Evolutionary conservation across 164 flowering plant genomes (phyloP).

Genomic region (Houttuynia cordata): DNA sequence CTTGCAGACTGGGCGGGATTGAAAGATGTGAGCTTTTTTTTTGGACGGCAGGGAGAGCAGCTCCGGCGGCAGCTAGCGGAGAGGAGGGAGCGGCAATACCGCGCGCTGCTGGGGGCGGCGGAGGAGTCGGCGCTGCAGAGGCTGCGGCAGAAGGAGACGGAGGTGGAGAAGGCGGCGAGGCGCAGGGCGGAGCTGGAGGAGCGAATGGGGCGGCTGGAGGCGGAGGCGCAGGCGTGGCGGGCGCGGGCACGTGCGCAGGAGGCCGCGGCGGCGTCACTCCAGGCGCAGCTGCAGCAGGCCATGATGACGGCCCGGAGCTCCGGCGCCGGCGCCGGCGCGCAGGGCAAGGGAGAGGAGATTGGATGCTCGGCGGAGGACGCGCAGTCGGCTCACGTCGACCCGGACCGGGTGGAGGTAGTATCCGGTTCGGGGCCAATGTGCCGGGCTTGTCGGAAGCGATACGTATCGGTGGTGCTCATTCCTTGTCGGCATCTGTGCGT

Average conservation of each 20-base stretch:
- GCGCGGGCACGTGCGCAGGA: conserved; percentile 58
- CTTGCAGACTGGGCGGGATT: neutral
- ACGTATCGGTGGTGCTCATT: conserved; percentile 52
- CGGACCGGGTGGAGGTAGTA: conserved; percentile 25
- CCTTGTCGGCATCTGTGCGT: conserved; percentile 75
- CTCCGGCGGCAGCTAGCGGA: conserved; percentile 65
- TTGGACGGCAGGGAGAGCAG: conserved; percentile 42
- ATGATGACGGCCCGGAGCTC: conserved; percentile 9
- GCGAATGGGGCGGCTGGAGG: conserved; percentile 46
- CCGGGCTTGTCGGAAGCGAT: conserved; percentile 36
- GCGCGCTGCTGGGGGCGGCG: conserved; percentile 49
- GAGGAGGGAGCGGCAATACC: conserved; percentile 50
- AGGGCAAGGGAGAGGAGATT: conserved; percentile 7
- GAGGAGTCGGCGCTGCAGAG: conserved; percentile 42
- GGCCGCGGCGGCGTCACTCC: conserved; percentile 48
- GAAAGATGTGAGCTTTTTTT: neutral
- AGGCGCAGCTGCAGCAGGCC: conserved; percentile 66
- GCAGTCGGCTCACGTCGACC: conserved; percentile 62
- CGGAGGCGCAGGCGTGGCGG: conserved; percentile 76
- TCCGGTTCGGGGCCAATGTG: conserved; percentile 13
- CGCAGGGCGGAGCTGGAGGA: conserved; percentile 62
- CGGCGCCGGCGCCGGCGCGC: no score
- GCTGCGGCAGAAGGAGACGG: conserved; percentile 48
- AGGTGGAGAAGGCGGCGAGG: conserved; percentile 50
- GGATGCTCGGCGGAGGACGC: conserved; percentile 51